Base-by-base conservation (phyloP, 2,329 filamentous ascomycete species). In the Calonectria pseudoreteaudii region DNA sequence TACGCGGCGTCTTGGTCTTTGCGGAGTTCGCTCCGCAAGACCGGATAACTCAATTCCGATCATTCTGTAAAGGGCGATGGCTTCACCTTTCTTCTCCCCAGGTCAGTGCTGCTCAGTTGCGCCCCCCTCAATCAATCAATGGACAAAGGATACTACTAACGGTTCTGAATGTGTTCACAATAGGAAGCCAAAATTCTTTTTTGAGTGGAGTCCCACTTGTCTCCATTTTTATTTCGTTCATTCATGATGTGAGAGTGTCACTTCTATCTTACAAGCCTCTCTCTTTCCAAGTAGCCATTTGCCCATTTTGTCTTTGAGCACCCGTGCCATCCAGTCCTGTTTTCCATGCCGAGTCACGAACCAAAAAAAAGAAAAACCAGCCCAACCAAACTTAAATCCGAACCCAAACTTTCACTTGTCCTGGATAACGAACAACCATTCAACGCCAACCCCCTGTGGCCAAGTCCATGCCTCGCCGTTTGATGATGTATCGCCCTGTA, bases 21-120 rank as follows among this genome's bases (percentile, higher is more conserved):
- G 70, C 16, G 58, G 66, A 52, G 71, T 65, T 53, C 23, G 41
- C 66, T 31, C 78, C 71, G 65, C 77, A 76, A 75, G 76, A 81
- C 84, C 60, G 71, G 83, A 93, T 84, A 89, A 95, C 94, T 95
- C 94, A 93, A 96, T 95, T 95, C 94, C 93, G 94, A 95, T 96
- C 93, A 95, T 91, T 95, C 93, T 93, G 93, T 90, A 90, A 92
- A 91, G 93, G 93, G 91, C 90, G 93, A 91, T 91, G 92, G 77
- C 83, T 85, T 86, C 83, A 85, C 75, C 79, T 77, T 77, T 82
- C 82, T 82, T 80, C 50, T 79, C 74, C 72, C 18, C 70, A 80
- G 80, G 82, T 83, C 77, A 82, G 82, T 81, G 28, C 60, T 73
- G 23, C 26, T 38, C 26, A 13, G 28, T 41, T 49, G 28, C 3